A percentile compares a stretch with the other conserved stretches of the same genome.
These are phyloP conservation scores for Trametes gibbosa DNA, from an alignment of 768 basidiomycete genomes.

Conservation along the genomic window DNA sequence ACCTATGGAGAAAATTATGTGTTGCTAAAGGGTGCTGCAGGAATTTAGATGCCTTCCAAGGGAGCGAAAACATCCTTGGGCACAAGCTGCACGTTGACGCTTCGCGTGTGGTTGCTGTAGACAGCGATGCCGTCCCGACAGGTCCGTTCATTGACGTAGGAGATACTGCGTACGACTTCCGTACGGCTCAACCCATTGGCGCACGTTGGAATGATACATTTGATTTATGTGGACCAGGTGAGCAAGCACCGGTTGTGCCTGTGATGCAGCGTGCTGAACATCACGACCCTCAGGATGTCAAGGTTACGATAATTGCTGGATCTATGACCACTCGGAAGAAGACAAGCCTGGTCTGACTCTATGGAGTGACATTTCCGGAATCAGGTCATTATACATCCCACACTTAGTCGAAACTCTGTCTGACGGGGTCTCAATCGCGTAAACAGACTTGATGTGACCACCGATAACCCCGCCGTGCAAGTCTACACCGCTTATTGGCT, in stretches of 20 bases:
- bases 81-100: conserved; percentile 28
- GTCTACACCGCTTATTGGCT: conserved; percentile 49
- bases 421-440: neutral
- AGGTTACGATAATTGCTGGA: conserved; percentile 51
- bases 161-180: conserved; percentile 43
- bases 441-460: conserved; percentile 44
- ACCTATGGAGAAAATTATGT: neutral
- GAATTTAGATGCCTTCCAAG: conserved; percentile 54
- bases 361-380: conserved; percentile 49
- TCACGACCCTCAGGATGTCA: conserved; percentile 38
- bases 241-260: neutral
- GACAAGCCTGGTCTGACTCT: conserved; percentile 36
- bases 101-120: conserved; percentile 37
- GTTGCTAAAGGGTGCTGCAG: conserved; percentile 22
- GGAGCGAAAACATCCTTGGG: conserved; percentile 32
- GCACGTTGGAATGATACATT: conserved; percentile 24
- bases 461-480: conserved; percentile 51
- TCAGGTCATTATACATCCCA: conserved; percentile 38
- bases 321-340: conserved; percentile 40
- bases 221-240: conserved; percentile 25
- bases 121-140: conserved; percentile 39
- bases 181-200: conserved; percentile 28
- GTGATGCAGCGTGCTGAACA: neutral
- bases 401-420: neutral
- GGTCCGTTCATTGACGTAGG: conserved; percentile 31